These are phyloP conservation scores for Alectoria sarmentosa DNA, from an alignment of 495 filamentous ascomycete genomes.

Conservation along the genomic window DNA sequence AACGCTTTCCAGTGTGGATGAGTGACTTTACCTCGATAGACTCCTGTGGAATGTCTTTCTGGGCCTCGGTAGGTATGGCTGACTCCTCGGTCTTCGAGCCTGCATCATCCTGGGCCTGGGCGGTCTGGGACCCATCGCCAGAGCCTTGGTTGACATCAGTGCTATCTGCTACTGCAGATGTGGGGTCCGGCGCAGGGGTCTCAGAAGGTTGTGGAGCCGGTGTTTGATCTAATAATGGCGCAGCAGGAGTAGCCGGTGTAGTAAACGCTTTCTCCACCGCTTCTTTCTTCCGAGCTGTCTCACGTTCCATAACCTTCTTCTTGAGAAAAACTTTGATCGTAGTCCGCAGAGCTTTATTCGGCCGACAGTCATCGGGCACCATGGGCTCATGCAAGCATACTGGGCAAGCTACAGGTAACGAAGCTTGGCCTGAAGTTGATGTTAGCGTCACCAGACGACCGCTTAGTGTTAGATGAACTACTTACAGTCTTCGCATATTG, in stretches of 20 bases:
- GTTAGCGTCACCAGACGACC: constrained; percentile 19
- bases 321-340: constrained; percentile 90
- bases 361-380: constrained; percentile 75
- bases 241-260: constrained; percentile 31
- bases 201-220: constrained; percentile 14
- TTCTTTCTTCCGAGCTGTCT: constrained; percentile 43
- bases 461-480: constrained; percentile 10
- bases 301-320: constrained; percentile 56
- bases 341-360: constrained; percentile 78
- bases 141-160: constrained; percentile 21
- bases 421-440: constrained; percentile 59
- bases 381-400: constrained; percentile 89
- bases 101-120: constrained; percentile 13
- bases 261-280: constrained; percentile 29
- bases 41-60: constrained; percentile 35
- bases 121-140: constrained; percentile 11
- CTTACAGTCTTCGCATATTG: constrained; percentile 88
- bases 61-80: constrained; percentile 24
- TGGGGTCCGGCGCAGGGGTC: constrained; percentile 14
- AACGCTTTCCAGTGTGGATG: background rate
- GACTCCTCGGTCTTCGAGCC: constrained; percentile 15
- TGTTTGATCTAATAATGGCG: constrained; percentile 17
- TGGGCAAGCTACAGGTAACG: constrained; percentile 73
- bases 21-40: constrained; percentile 36
- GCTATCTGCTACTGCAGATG: constrained; percentile 27